phyloP scores from a whole-genome alignment of 208 protist genomes.

The Blechomonas ayalai region DNA sequence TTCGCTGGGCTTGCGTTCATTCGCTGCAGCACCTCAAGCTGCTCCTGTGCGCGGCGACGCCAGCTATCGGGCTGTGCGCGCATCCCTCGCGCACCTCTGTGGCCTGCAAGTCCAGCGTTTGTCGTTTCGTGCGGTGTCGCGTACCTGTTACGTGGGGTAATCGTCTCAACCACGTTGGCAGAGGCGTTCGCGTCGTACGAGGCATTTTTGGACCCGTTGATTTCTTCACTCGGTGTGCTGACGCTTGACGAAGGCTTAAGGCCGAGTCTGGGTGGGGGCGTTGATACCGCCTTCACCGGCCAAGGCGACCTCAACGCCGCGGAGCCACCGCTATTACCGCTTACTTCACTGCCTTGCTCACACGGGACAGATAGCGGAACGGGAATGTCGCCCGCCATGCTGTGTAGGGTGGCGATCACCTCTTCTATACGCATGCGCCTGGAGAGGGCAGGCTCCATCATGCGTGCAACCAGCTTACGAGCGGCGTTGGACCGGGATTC shows the following conservation, averaged over 20 bases:
- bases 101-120: background rate
- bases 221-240: background rate
- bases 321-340: background rate
- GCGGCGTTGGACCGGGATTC: conserved; percentile 22
- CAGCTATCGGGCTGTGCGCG: conserved; percentile 21
- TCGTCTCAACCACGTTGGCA: too few species aligned
- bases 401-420: conserved; percentile 13
- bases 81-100: conserved; percentile 5
- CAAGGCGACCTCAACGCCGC: background rate
- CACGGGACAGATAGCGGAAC: background rate
- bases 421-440: conserved; percentile 32
- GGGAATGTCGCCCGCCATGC: conserved; percentile 2
- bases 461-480: conserved; percentile 31
- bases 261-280: background rate
- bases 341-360: background rate
- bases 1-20: conserved; percentile 39
- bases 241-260: background rate
- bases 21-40: conserved; percentile 62
- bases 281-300: background rate
- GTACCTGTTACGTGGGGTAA: background rate
- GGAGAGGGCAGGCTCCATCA: conserved; percentile 32
- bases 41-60: conserved; percentile 35
- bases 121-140: background rate
- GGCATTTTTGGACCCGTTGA: too few species aligned
- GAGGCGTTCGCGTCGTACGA: too few species aligned